These are phyloP conservation scores for Aegilops tauschii DNA, from an alignment of 176 grass and related monocot species.

Conservation along the genomic window DNA sequence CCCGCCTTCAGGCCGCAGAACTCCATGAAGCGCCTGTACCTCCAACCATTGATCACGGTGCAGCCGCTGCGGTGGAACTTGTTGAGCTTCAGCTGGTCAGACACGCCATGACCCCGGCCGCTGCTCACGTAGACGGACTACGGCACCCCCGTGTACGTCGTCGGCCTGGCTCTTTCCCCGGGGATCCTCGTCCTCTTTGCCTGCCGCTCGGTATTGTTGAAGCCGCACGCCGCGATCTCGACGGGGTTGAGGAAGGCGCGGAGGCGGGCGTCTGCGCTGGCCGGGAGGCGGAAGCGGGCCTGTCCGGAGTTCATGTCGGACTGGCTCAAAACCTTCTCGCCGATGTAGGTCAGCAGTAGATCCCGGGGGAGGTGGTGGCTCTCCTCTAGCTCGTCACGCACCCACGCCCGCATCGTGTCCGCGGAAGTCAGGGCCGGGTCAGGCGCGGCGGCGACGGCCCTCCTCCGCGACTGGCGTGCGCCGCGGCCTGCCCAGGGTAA, in stretches of 20 bases:
- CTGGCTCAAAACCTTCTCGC: background rate
- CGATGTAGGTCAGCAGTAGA: constrained; percentile 6
- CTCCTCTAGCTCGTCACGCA: background rate
- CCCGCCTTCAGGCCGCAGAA: background rate
- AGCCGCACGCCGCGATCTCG: background rate
- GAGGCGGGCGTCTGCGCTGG: background rate
- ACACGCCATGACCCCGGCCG: background rate
- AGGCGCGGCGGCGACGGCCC: background rate
- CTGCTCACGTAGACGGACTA: background rate
- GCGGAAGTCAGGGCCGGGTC: background rate
- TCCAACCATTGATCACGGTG: constrained; percentile 13
- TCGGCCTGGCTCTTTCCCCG: background rate
- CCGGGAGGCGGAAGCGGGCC: background rate
- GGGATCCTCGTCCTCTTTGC: background rate
- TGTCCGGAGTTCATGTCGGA: background rate
- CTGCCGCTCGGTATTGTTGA: background rate
- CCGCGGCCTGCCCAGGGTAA: background rate
- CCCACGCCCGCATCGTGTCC: background rate
- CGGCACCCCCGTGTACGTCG: background rate
- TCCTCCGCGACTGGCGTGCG: background rate
- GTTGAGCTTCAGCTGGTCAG: background rate
- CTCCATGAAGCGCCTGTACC: background rate
- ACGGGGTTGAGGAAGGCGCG: background rate
- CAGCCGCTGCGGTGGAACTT: background rate
- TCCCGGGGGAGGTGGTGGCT: background rate